Percentiles rank a stretch among this genome's conserved stretches.
Conservation (phyloP, 345 rosid species). For the Populus pruinosa region DNA sequence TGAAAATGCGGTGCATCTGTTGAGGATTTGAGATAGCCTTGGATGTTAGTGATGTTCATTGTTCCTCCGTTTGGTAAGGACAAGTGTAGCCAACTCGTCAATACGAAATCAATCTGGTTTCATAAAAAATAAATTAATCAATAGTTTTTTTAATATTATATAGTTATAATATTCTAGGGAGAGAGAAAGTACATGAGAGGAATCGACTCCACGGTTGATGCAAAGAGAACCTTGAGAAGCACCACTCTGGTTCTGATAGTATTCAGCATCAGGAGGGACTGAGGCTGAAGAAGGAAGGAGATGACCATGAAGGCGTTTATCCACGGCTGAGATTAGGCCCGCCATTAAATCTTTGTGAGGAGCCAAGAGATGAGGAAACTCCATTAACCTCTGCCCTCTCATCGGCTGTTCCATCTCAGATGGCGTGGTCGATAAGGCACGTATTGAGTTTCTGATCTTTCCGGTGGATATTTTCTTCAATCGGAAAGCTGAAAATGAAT, state of each 20-base stretch:
- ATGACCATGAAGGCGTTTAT: conserved; percentile 13
- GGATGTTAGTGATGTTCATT: conserved; percentile 19
- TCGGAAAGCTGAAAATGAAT: no score
- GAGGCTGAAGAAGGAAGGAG: conserved; percentile 22
- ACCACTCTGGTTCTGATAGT: conserved; percentile 12
- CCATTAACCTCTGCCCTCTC: conserved; percentile 14
- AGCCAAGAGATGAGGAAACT: conserved; percentile 14
- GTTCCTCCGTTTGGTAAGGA: conserved; percentile 12
- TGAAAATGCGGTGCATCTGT: conserved; percentile 22
- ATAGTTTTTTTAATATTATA: no score
- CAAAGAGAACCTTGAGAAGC: conserved; percentile 20
- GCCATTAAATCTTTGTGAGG: conserved; percentile 18
- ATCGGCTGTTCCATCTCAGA: background rate
- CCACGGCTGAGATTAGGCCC: conserved; percentile 16
- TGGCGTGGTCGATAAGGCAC: no score
- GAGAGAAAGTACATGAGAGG: conserved; percentile 18
- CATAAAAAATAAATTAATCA: background rate
- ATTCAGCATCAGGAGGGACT: conserved; percentile 24
- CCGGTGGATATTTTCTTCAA: no score
- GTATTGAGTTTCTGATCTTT: no score
- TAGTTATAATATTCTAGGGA: background rate
- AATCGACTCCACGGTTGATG: conserved; percentile 15
- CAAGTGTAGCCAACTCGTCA: conserved; percentile 25
- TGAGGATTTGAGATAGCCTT: conserved; percentile 24
- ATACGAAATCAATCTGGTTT: conserved; percentile 23